These are phyloP conservation scores for Rhododendron ferrugineum DNA, from an alignment of 148 eudicot species.

Conservation along the genomic window DNA sequence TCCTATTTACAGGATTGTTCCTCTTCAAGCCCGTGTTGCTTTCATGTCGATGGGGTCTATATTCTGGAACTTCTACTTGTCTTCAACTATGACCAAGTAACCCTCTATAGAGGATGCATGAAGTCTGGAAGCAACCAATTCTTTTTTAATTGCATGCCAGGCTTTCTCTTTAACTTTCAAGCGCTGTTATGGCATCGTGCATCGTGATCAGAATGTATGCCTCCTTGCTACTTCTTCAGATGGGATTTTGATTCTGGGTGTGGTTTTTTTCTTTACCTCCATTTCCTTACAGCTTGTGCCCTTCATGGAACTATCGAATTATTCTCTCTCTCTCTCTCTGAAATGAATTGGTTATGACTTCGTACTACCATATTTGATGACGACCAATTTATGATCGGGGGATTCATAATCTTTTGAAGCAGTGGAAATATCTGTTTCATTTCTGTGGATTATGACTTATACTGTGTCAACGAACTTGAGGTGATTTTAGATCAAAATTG, in stretches of 20 bases:
- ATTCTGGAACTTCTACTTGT: slow-evolving; percentile 90
- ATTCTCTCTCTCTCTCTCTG: no score
- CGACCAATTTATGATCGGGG: background rate
- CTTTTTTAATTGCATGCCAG: background rate
- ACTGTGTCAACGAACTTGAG: background rate
- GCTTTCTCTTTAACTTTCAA: background rate
- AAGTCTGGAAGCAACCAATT: background rate
- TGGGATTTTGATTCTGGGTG: background rate
- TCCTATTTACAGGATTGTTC: slow-evolving; percentile 57
- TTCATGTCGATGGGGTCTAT: slow-evolving; percentile 94
- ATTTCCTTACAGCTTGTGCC: background rate
- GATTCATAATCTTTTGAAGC: background rate
- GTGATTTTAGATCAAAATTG: background rate
- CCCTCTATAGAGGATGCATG: background rate
- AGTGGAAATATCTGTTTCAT: background rate
- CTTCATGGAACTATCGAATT: background rate
- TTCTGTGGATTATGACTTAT: background rate
- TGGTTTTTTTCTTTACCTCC: background rate
- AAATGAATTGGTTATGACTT: no score
- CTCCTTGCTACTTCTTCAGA: background rate
- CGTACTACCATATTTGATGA: background rate
- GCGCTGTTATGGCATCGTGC: background rate
- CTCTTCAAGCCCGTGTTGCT: slow-evolving; percentile 91
- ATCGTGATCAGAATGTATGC: background rate
- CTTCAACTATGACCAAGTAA: slow-evolving; percentile 82